Percentiles rank a stretch among this genome's conserved stretches.
phyloP scores from a whole-genome alignment of 306 rosid species.

The Glycine latifolia region DNA sequence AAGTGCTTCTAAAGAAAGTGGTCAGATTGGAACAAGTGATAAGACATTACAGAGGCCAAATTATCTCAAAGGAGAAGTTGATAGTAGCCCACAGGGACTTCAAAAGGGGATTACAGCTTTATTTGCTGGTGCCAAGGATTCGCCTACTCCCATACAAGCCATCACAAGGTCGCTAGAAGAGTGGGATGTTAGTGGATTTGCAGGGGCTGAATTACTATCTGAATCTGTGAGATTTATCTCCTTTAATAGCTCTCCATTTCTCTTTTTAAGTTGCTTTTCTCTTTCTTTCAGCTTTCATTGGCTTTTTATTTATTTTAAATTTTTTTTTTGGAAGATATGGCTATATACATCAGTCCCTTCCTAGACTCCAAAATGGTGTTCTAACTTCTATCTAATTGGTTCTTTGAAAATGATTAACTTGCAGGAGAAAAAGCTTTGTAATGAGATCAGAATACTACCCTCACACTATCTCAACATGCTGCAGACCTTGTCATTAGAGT shows the following conservation, averaged over 20 bases:
- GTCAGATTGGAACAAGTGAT: constrained; percentile 26
- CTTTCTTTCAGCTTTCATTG: neutral
- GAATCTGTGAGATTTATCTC: constrained; percentile 49
- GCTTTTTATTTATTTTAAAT: too few relatives aligned
- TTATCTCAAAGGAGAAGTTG: too few relatives aligned
- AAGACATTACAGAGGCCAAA: too few relatives aligned
- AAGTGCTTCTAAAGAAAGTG: constrained; percentile 55
- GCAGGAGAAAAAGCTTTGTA: constrained; percentile 82
- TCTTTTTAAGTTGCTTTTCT: neutral
- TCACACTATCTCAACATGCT: constrained; percentile 75
- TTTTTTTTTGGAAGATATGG: neutral
- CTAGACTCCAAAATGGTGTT: neutral
- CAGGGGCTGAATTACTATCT: too few relatives aligned
- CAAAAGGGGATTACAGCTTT: too few relatives aligned
- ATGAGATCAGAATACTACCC: constrained; percentile 76
- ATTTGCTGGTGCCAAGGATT: too few relatives aligned
- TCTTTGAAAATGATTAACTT: constrained; percentile 20
- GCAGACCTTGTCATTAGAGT: constrained; percentile 61
- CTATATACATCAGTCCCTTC: neutral
- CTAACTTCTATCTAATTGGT: constrained; percentile 9
- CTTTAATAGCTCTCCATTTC: neutral
- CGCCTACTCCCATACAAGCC: too few relatives aligned
- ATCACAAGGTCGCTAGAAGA: too few relatives aligned
- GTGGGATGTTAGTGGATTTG: too few relatives aligned
- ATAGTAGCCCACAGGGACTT: too few relatives aligned